A percentile compares a stretch with the other conserved stretches of the same genome.
These are phyloP conservation scores for Beauveria caledonica DNA, from an alignment of 2,329 filamentous ascomycete genomes.

Conservation along the genomic window DNA sequence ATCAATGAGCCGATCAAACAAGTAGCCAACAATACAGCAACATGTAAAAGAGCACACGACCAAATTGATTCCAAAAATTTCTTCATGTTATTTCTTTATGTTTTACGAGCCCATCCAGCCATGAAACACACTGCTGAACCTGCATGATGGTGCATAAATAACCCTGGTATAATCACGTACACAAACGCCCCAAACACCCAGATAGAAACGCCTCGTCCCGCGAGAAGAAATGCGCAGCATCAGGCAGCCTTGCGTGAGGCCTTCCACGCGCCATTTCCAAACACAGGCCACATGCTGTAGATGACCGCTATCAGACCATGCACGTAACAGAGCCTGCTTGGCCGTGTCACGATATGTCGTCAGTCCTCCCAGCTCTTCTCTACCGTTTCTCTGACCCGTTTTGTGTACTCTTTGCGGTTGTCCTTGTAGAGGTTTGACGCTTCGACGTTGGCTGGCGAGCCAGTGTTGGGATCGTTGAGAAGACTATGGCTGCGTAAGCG, in stretches of 20 bases:
- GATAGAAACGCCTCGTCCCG: conserved; percentile 6
- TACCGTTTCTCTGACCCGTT: conserved; percentile 89
- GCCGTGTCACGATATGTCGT: conserved; percentile 5
- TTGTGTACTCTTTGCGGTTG: conserved; percentile 92
- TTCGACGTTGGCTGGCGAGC: conserved; percentile 93
- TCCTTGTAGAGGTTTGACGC: conserved; percentile 98
- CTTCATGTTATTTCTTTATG: neutral
- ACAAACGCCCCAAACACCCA: conserved; percentile 10
- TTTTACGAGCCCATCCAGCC: neutral
- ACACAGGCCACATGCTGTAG: conserved; percentile 8
- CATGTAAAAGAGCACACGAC: no score
- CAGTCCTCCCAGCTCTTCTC: conserved; percentile 99
- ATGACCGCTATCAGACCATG: neutral
- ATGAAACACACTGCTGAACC: neutral
- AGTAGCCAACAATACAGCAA: no score
- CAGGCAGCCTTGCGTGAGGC: neutral
- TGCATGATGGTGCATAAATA: neutral
- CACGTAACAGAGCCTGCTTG: neutral
- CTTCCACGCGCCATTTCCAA: neutral
- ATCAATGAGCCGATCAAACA: no score
- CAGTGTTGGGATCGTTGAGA: conserved; percentile 97
- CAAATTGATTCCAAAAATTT: no score
- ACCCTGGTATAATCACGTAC: conserved; percentile 9
- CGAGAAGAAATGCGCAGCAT: neutral
- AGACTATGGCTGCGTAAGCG: conserved; percentile 50